Percentiles rank a stretch among this genome's conserved stretches.
Evolutionary conservation across 305 asterid species (phyloP).

Genomic region (Fraxinus baroniana): DNA sequence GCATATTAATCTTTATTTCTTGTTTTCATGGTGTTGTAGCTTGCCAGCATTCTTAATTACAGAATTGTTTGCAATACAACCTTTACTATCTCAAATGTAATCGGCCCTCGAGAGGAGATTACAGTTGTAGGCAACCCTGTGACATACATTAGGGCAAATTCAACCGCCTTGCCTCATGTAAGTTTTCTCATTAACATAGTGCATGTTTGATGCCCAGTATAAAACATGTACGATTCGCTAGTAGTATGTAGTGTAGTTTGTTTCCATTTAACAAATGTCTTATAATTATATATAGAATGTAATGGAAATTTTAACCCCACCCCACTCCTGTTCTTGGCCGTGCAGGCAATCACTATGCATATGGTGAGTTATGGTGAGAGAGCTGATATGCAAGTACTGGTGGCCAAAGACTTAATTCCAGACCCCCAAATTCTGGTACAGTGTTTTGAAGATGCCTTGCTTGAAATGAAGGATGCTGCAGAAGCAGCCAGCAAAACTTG

Average conservation of each 20-base stretch:
- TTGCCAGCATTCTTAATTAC: constrained; percentile 53
- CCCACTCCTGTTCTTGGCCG: neutral
- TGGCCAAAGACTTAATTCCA: constrained; percentile 74
- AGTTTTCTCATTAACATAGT: neutral
- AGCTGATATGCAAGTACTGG: constrained; percentile 80
- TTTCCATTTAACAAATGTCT: neutral
- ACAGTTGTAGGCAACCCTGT: constrained; percentile 54
- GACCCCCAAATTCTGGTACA: constrained; percentile 69
- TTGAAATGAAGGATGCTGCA: constrained; percentile 60
- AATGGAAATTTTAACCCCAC: neutral
- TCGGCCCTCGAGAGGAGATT: constrained; percentile 76
- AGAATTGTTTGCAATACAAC: constrained; percentile 69
- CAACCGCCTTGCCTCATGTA: constrained; percentile 73
- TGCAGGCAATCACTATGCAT: constrained; percentile 80
- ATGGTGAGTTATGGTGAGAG: constrained; percentile 84
- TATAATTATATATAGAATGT: neutral
- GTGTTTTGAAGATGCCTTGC: constrained; percentile 72
- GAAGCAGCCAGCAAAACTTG: constrained; percentile 18
- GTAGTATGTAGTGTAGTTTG: neutral
- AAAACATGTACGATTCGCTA: neutral
- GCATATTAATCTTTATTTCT: neutral
- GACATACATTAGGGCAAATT: constrained; percentile 44
- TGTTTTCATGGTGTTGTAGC: constrained; percentile 23
- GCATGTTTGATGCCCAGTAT: neutral
- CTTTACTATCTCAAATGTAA: constrained; percentile 61